Base-by-base conservation (phyloP, 768 basidiomycete species). In the Mycena metata region DNA sequence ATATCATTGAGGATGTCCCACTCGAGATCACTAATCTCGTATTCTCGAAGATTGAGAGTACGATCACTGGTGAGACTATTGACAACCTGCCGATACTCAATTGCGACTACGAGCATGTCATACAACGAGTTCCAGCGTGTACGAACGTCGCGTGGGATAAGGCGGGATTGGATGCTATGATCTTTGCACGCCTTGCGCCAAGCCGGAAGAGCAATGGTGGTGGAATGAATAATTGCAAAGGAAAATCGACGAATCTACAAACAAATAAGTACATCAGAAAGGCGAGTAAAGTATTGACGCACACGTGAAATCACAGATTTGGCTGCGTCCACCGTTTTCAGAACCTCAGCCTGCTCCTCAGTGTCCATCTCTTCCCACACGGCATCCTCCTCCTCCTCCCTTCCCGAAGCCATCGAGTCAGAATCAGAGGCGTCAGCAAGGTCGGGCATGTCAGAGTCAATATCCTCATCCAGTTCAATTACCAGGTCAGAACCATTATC, bases 41-140 rank as follows among this genome's bases (percentile, higher is more conserved):
- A 30, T 3, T 30, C 30, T 30, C 30, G 30, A 30, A 30, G 30
- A 30, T 6, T 30, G 30, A 30, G 30, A 30, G 30, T 30, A 6
- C 30, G 30, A 30, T 30, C 30, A 30, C 30, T 30, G 30, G 30
- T 30, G 30, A 30, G 30, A 30, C 30, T 30, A 6, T 30, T 30
- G 30, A 30, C 30, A 30, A 30, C 30, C 30, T 30, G 3, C 3
- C 6, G 30, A 30, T 30, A 30, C 30, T 30, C 30, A 30, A 30
- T 30, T 30, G 30, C 30, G 30, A 79, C 75, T 1, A 70, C 23
- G 0, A 80, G 61, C 80, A 83, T 81, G 51, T 80, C 66, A 55
- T 68, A 81, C 1, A 75, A 77, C 0, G 77, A 82, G 56, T 82
- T 83, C 82, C 80, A 83, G 1, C 76, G 68, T 0, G 80, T 83